Evolutionary conservation across 306 rosid genomes (phyloP).

Genomic region (Cotoneaster glaucophyllus): DNA sequence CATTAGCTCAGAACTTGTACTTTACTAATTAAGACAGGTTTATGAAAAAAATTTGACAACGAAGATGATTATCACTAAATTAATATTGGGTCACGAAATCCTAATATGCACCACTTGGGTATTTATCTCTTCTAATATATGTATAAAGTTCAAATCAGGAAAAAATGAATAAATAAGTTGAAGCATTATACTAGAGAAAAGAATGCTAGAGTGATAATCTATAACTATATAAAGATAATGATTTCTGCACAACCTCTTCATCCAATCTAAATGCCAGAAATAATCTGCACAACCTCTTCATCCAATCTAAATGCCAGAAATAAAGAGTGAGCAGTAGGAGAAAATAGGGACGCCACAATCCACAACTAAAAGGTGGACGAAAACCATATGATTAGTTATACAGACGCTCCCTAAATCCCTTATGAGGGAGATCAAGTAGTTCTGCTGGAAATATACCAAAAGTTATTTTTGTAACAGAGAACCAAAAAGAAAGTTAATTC

Average conservation of each 20-base stretch:
- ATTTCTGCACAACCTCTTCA: too few relatives aligned
- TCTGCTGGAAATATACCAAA: background rate
- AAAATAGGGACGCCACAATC: background rate
- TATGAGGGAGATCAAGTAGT: background rate
- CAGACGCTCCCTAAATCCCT: background rate
- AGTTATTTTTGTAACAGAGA: background rate
- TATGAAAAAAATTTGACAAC: too few relatives aligned
- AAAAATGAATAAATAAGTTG: background rate
- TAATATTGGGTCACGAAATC: too few relatives aligned
- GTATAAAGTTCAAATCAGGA: background rate
- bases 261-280: too few relatives aligned
- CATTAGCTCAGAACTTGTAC: too few relatives aligned
- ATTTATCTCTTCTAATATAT: background rate
- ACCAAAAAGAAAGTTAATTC: background rate
- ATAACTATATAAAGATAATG: background rate
- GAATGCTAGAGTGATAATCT: background rate
- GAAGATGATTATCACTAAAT: too few relatives aligned
- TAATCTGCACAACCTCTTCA: too few relatives aligned
- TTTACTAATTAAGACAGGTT: too few relatives aligned
- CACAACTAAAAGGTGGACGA: background rate
- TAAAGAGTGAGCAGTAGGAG: background rate
- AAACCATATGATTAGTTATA: background rate
- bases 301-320: too few relatives aligned
- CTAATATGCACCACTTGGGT: too few relatives aligned
- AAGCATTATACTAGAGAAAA: background rate